phyloP scores from a whole-genome alignment of 2,329 filamentous ascomycete genomes.

The Curvularia eragrostidis region DNA sequence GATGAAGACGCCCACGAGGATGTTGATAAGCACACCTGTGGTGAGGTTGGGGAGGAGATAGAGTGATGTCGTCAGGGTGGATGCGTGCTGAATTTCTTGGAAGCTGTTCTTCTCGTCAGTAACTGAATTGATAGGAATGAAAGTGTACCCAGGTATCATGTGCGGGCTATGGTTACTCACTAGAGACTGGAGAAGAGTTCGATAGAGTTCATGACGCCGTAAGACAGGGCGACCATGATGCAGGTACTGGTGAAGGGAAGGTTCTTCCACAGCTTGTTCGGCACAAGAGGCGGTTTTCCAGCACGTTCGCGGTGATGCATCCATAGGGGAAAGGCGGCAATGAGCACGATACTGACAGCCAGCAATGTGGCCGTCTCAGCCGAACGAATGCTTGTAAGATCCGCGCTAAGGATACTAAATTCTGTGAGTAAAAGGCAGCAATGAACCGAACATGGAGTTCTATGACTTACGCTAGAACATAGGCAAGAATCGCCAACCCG shows the following conservation, averaged over 20 bases:
- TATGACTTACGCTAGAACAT: constrained; percentile 35
- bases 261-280: constrained; percentile 61
- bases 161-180: constrained; percentile 38
- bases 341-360: constrained; percentile 30
- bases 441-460: neutral
- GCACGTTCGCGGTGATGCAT: constrained; percentile 36
- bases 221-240: constrained; percentile 50
- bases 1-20: constrained; percentile 56
- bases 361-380: constrained; percentile 32
- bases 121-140: neutral
- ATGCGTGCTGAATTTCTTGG: constrained; percentile 49
- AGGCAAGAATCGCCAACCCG: constrained; percentile 32
- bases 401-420: constrained; percentile 32
- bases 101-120: constrained; percentile 35
- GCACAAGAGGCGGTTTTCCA: constrained; percentile 34
- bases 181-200: constrained; percentile 54
- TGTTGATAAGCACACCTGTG: constrained; percentile 50
- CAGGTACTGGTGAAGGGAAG: constrained; percentile 63
- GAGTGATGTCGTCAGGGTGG: constrained; percentile 46
- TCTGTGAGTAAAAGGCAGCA: constrained; percentile 12
- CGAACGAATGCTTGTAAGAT: constrained; percentile 32
- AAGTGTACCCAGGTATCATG: too few species aligned
- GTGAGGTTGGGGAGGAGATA: constrained; percentile 53
- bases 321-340: constrained; percentile 40
- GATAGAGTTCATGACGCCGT: constrained; percentile 47